Evolutionary conservation across 2,329 filamentous ascomycete species (phyloP).

Genomic region (Talaromyces marneffei): DNA sequence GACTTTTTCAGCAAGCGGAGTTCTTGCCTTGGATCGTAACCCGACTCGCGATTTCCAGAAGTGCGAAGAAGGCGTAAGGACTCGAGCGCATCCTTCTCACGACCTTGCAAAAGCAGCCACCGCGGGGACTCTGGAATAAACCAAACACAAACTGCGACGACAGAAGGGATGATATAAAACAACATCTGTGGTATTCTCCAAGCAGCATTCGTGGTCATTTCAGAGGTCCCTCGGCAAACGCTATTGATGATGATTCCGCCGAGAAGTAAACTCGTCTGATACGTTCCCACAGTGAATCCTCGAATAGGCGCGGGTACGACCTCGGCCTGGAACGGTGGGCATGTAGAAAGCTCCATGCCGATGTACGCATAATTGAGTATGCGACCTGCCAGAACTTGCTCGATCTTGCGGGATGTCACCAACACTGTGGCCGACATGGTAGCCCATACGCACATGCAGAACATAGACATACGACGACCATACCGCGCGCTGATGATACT

Average conservation of each 20-base stretch:
- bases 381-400: conserved; percentile 12
- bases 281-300: conserved; percentile 13
- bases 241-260: conserved; percentile 21
- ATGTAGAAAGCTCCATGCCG: conserved; percentile 15
- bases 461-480: conserved; percentile 14
- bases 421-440: conserved; percentile 11
- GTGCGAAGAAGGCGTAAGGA: conserved; percentile 33
- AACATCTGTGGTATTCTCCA: conserved; percentile 26
- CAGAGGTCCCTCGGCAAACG: conserved; percentile 17
- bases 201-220: conserved; percentile 24
- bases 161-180: conserved; percentile 22
- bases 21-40: conserved; percentile 7
- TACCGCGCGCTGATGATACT: conserved; percentile 12
- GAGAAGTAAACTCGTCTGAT: conserved; percentile 16
- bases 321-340: conserved; percentile 13
- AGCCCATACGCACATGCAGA: conserved; percentile 14
- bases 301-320: conserved; percentile 13
- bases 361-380: conserved; percentile 14
- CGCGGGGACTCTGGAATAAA: conserved; percentile 27
- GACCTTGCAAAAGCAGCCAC: conserved; percentile 23
- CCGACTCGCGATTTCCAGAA: background rate
- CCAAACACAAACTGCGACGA: conserved; percentile 22
- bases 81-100: conserved; percentile 29
- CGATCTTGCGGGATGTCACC: conserved; percentile 8
- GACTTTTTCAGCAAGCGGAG: conserved; percentile 9